Conservation (phyloP, 805 yeast species). For the Metschnikowia drakensbergensis region DNA sequence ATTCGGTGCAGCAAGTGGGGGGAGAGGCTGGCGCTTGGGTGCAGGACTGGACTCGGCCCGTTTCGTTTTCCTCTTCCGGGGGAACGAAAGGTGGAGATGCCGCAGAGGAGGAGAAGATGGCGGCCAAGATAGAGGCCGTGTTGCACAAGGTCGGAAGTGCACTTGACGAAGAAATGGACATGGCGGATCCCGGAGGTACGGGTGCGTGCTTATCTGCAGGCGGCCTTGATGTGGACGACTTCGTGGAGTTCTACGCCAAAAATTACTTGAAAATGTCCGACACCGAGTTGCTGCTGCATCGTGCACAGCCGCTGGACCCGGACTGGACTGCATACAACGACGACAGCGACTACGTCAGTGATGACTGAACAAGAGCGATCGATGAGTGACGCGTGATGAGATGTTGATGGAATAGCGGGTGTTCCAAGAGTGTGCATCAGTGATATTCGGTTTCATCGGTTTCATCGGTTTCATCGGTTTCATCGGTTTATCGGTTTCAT, state of each 20-base stretch:
- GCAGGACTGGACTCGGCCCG: not conserved
- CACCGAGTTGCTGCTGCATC: slow-evolving; percentile 8
- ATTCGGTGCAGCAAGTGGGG: not conserved
- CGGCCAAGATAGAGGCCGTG: not conserved
- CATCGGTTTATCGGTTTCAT: no score
- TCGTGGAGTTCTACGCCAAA: slow-evolving; percentile 14
- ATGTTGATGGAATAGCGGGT: no score
- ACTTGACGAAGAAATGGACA: not conserved
- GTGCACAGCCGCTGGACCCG: not conserved
- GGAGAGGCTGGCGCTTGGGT: not conserved
- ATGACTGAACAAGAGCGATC: not conserved
- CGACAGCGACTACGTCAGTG: slow-evolving; percentile 13
- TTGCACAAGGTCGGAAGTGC: not conserved
- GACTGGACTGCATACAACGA: slow-evolving; percentile 15
- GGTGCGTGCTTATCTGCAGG: slow-evolving; percentile 1
- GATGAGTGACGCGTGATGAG: no score
- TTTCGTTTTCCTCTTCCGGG: not conserved
- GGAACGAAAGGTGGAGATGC: no score
- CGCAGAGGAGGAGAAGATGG: not conserved
- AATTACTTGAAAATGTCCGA: slow-evolving; percentile 8
- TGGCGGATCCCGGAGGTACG: not conserved
- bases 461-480: no score
- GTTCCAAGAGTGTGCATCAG: no score
- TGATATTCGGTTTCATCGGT: no score
- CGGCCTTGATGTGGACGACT: slow-evolving; percentile 14